Conservation (phyloP, 1,284 basidiomycete genomes). For the Sanguinoderma infundibulare region DNA sequence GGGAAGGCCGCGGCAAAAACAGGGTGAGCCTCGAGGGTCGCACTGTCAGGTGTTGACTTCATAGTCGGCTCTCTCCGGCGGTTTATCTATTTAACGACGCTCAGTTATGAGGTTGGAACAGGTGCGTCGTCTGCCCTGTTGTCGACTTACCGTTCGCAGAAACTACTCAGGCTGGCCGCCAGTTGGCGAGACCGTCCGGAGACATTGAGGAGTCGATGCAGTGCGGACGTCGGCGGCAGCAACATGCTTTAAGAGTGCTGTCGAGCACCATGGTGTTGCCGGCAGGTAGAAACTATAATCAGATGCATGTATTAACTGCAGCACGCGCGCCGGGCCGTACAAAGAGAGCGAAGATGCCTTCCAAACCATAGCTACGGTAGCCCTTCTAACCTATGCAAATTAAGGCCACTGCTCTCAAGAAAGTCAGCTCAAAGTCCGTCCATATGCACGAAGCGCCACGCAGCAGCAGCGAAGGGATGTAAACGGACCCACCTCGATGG, state of each 20-base stretch:
- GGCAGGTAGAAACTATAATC: background rate
- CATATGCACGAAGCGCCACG: too few relatives aligned
- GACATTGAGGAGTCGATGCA: background rate
- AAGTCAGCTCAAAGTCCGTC: background rate
- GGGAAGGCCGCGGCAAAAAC: conserved; percentile 6
- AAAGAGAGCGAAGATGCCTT: background rate
- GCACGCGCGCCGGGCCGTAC: background rate
- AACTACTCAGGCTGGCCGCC: too few relatives aligned
- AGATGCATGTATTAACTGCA: background rate
- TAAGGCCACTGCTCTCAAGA: background rate
- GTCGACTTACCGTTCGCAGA: too few relatives aligned
- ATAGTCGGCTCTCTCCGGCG: too few relatives aligned
- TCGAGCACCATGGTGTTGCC: background rate
- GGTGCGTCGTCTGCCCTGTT: too few relatives aligned
- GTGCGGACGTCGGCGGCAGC: background rate
- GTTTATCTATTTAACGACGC: too few relatives aligned
- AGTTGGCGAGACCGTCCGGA: background rate
- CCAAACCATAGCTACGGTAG: background rate
- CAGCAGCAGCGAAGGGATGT: background rate
- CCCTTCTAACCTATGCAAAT: background rate
- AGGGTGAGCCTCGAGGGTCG: background rate
- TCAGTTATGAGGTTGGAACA: too few relatives aligned
- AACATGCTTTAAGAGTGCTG: background rate
- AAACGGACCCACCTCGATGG: conserved; percentile 1
- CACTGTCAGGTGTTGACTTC: background rate